Base-by-base conservation (phyloP, 805 yeast genomes). In the Metschnikowia kofuensis region DNA sequence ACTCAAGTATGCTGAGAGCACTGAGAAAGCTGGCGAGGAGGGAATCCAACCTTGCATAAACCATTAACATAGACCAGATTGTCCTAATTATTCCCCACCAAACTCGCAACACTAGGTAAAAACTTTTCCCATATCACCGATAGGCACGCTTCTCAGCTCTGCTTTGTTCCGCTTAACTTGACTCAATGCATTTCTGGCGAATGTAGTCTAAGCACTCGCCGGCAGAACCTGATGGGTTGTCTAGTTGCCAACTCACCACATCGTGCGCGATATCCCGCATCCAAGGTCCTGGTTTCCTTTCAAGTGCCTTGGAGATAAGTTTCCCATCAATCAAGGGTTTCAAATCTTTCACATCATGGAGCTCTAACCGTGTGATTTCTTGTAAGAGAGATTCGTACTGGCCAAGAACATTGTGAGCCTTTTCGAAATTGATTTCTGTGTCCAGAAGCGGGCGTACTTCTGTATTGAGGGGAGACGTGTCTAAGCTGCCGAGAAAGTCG, bases 231-330 rank as follows among this genome's bases (percentile, higher is more conserved):
- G 58, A 61, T 0, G 96, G 96, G 58, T 89, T 66, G 54, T 85
- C 90, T 47, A 91, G 69, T 67, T 91, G 97, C 90, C 91, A 87
- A 15, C 74, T 65, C 31, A 89, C 64, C 6, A 87, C 74, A 40
- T 75, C 65, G 7, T 80, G 80, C 50, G 81, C 76, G 8, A 83
- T 66, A 8, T 66, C 66, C 8, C 80, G 74, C 77, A 92, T 74
- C 97, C 97, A 90, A 6, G 91, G 90, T 0, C 99, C 99, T 0
- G 92, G 88, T 60, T 85, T 86, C 47, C 72, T 70, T 21, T 74
- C 67, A 29, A 87, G 65, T 16, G 72, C 65, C 38, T 70, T 66
- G 44, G 78, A 69, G 40, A 92, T 65, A 40, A 79, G 78, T 56
- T 87, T 89, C 13, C 99, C 96, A 64, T 88, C 89, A 11, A 91